Base-by-base conservation (phyloP, 129 eudicot species). In the Helianthus tuberosus region DNA sequence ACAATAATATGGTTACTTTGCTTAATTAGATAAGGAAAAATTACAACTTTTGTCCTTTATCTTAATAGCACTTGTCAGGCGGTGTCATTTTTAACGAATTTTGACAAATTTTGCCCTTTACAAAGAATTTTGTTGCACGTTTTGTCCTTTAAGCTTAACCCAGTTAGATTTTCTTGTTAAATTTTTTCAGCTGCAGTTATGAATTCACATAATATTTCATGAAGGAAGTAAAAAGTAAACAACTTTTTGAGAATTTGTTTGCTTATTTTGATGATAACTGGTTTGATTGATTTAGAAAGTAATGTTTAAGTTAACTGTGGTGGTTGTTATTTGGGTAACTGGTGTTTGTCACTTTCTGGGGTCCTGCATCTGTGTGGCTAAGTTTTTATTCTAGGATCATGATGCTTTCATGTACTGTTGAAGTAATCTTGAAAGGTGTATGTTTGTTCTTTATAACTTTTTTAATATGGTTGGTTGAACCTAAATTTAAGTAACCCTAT, bases 341-440 rank as follows among this genome's bases (percentile, higher is more conserved):
- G 74, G 64, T 77, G 69, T 69, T 25, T 6, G 76, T 69, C 81
- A 77, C 70, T 77, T 69, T 77, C 81, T 63, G 32, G 64, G 60
- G 52, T 67, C 64, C 50, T 63, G 58, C 61, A 54, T 55, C 35
- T 68, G 25, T 52, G 43, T 29, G 68, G 36, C 74, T 60, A 55
- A 46, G 25, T 76, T 67, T 76, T 6, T 38, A 35, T 69, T 71
- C 48, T 49, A 77, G 76, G 36, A n/a, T n/a, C n/a, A 25, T 25
- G 71, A 17, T 59, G 60, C 46, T 35, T 59, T 61, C 25, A 59
- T 68, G 47, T 38, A 17, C 69, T 54, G 50, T 13, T 77, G 55
- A 62, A 61, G 55, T 39, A 17, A 44, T n/a, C 70, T 66, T 51
- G 46, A 55, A 54, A 54, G 54, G 66, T 72, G 66, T 66, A 27